Evolutionary conservation across 371 early-diverging fungal genomes (phyloP).

Genomic region (Mucor indicus): DNA sequence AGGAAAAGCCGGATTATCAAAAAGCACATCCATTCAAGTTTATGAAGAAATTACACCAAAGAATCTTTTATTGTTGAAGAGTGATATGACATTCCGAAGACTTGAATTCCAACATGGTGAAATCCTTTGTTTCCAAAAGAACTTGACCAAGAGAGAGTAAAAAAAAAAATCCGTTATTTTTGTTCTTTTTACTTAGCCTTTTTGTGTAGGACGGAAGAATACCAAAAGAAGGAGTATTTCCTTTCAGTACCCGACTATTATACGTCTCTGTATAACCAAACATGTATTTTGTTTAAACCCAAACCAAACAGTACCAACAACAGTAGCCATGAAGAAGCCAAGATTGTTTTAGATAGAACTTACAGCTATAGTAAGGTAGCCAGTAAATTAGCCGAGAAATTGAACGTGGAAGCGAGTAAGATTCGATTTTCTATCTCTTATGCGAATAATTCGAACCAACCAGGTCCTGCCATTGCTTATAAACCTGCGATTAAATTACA

Average conservation of each 20-base stretch:
- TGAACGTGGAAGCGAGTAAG: conserved; percentile 15
- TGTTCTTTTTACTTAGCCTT: not conserved
- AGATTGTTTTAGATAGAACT: conserved; percentile 8
- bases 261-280: conserved; percentile 60
- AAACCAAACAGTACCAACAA: conserved; percentile 16
- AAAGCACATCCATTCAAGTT: conserved; percentile 15
- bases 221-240: conserved; percentile 18
- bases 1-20: conserved; percentile 15
- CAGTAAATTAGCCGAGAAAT: conserved; percentile 5
- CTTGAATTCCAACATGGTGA: conserved; percentile 85
- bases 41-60: conserved; percentile 77
- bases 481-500: conserved; percentile 12
- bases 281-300: conserved; percentile 68
- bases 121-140: conserved; percentile 79
- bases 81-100: conserved; percentile 55
- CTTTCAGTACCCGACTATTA: conserved; percentile 66
- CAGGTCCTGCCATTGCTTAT: conserved; percentile 15
- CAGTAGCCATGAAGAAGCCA: conserved; percentile 14
- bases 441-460: conserved; percentile 17
- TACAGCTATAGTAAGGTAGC: conserved; percentile 11
- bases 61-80: conserved; percentile 69
- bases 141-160: conserved; percentile 57
- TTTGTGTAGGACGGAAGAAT: conserved; percentile 15
- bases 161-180: conserved; percentile 3
- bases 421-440: conserved; percentile 20